Evolutionary conservation across 176 grass and related monocot species (phyloP).

Genomic region (Cymbopogon citratus): DNA sequence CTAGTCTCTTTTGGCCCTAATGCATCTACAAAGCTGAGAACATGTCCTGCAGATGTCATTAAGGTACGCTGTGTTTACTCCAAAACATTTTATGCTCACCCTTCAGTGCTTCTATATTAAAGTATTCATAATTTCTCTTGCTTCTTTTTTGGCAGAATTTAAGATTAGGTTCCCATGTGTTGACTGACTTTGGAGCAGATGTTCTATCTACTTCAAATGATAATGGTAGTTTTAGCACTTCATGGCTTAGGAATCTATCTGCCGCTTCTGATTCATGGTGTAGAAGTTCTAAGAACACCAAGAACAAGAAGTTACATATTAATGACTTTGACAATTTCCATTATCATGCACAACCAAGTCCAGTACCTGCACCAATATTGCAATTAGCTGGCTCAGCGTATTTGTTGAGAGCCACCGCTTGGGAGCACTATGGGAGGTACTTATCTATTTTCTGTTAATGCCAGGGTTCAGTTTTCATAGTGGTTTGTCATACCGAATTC

Average conservation of each 20-base stretch:
- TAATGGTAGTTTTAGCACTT: conserved; percentile 91
- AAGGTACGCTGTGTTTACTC: conserved; percentile 54
- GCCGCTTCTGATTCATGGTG: conserved; percentile 38
- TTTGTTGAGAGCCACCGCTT: conserved; percentile 82
- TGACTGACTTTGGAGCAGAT: conserved; percentile 83
- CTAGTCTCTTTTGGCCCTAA: conserved; percentile 87
- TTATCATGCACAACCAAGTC: conserved; percentile 77
- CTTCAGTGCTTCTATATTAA: conserved; percentile 18
- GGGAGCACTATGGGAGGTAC: conserved; percentile 97
- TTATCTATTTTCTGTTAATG: conserved; percentile 28
- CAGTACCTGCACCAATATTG: conserved; percentile 69
- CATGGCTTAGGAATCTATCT: conserved; percentile 77
- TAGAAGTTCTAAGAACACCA: conserved; percentile 31
- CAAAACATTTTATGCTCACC: neutral
- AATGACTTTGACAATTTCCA: conserved; percentile 88
- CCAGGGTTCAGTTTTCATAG: conserved; percentile 5
- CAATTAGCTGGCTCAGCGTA: conserved; percentile 82
- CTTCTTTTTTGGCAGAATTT: conserved; percentile 52
- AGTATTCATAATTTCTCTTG: conserved; percentile 21
- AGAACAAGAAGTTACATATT: conserved; percentile 27
- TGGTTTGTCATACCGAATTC: neutral
- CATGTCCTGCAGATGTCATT: conserved; percentile 80
- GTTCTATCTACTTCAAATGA: conserved; percentile 61
- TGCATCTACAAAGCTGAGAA: conserved; percentile 81
- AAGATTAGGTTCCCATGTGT: conserved; percentile 63